phyloP scores from a whole-genome alignment of 2,329 filamentous ascomycete species.

The Mycogone perniciosa region DNA sequence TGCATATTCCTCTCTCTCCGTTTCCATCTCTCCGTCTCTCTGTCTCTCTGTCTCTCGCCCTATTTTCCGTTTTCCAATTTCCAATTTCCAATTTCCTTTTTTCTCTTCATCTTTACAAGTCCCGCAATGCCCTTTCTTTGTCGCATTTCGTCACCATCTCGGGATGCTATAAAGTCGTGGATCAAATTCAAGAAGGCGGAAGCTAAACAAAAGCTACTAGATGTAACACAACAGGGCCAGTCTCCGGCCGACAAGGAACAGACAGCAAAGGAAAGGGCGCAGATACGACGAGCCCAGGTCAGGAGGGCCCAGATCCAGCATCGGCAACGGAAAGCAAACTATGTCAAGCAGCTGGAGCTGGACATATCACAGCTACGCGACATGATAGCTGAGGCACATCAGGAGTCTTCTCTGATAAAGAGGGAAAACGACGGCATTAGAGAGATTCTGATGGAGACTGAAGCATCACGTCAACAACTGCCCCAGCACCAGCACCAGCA shows the following conservation, averaged over 20 bases:
- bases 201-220: constrained; percentile 1
- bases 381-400: constrained; percentile 37
- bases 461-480: constrained; percentile 7
- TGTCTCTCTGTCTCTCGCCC: not conserved
- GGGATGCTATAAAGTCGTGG: not conserved
- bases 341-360: constrained; percentile 47
- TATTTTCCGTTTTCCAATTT: not conserved
- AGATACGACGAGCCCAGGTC: constrained; percentile 45
- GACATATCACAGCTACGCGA: constrained; percentile 43
- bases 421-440: constrained; percentile 40
- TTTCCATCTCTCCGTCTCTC: too few relatives aligned
- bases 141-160: constrained; percentile 1
- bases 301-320: constrained; percentile 49
- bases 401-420: constrained; percentile 31
- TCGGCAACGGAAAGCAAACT: constrained; percentile 50
- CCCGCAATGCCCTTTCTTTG: constrained; percentile 5
- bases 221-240: not conserved
- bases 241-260: constrained; percentile 7
- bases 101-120: not conserved
- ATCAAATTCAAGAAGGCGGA: constrained; percentile 17
- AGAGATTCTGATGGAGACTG: constrained; percentile 24
- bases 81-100: not conserved
- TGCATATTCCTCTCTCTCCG: too few relatives aligned
- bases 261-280: constrained; percentile 34
- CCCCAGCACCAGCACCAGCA: constrained; percentile 8